Evolutionary conservation across 2,329 filamentous ascomycete species (phyloP), one percentile per base, ranked within the genome.

Genomic region (Phaeophleospora eucalypticola): DNA sequence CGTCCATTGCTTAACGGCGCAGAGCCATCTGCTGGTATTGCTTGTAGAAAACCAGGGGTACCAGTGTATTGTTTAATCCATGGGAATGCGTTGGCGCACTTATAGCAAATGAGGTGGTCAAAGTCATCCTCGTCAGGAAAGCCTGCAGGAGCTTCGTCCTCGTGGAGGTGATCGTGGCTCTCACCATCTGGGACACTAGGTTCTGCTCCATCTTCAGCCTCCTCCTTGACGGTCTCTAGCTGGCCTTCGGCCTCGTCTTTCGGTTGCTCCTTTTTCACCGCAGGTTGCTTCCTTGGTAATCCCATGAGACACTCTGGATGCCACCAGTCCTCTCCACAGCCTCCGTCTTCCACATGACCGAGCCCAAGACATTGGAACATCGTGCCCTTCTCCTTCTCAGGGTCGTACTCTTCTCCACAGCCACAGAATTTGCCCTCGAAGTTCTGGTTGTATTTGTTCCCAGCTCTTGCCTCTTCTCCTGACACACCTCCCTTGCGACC

Each of bases 311-410:
- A 97, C 52, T 93, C 89, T 0, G 91, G 89, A 70, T 97, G 91
- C 78, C 89, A 97, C 91, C 91, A 97, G 64, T 97, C 91, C 70
- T 97, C 91, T 10, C 91, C 91, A 68, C 91, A 97, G 3, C 90
- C 91, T 14, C 90, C 90, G 1, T 84, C 83, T 56, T 91, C 86
- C 10, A 80, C 76, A 0, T 82, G 85, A 1, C 89, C 89, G 1
- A 97, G 73, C 0, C 91, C 91, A 2, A 97, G 68, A 64, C 93
- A 98, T 67, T 98, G 93, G 59, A 94, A 98, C 93, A 98, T 98
- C 33, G 90, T 97, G 0, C 91, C 91, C 59, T 91, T 94, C 65
- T 98, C 89, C 64, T 87, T 77, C 39, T 91, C 80, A 0, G 91
- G 82, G 64, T 96, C 86, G 64, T 98, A 98, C 49, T 90, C 82